phyloP scores from a whole-genome alignment of 257 asterid species.

The Mitragyna speciosa region DNA sequence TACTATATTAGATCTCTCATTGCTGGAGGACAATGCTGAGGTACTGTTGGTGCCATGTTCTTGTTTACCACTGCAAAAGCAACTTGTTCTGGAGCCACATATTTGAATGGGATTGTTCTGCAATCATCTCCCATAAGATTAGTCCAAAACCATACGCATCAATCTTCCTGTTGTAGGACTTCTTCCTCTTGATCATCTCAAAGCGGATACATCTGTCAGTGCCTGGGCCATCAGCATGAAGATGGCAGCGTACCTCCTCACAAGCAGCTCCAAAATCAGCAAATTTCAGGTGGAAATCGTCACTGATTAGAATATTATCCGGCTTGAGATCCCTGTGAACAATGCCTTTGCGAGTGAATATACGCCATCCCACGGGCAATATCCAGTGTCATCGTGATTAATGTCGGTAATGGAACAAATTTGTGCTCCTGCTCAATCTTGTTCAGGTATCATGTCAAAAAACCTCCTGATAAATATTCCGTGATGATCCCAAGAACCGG shows the following conservation, averaged over 20 bases:
- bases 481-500: slow-evolving; percentile 75
- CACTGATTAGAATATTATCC: slow-evolving; percentile 74
- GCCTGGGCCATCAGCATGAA: slow-evolving; percentile 61
- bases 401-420: slow-evolving; percentile 60
- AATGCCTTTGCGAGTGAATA: slow-evolving; percentile 83
- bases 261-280: slow-evolving; percentile 93
- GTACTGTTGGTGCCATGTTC: slow-evolving; percentile 72
- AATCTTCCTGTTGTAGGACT: slow-evolving; percentile 65
- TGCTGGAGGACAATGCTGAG: slow-evolving; percentile 61
- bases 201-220: slow-evolving; percentile 95
- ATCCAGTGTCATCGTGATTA: slow-evolving; percentile 67
- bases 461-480: slow-evolving; percentile 86
- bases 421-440: slow-evolving; percentile 76
- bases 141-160: slow-evolving; percentile 88
- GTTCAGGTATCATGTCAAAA: slow-evolving; percentile 72
- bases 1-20: slow-evolving; percentile 77
- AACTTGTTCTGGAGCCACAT: slow-evolving; percentile 82
- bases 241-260: slow-evolving; percentile 61
- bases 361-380: slow-evolving; percentile 86
- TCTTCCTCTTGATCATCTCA: slow-evolving; percentile 76
- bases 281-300: slow-evolving; percentile 75
- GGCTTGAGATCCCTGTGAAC: slow-evolving; percentile 92
- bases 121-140: slow-evolving; percentile 79
- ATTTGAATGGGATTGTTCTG: slow-evolving; percentile 72
- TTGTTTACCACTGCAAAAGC: slow-evolving; percentile 80